These are phyloP conservation scores for Colletotrichum gigasporum DNA, from an alignment of 2,329 filamentous ascomycete species.

Conservation along the genomic window DNA sequence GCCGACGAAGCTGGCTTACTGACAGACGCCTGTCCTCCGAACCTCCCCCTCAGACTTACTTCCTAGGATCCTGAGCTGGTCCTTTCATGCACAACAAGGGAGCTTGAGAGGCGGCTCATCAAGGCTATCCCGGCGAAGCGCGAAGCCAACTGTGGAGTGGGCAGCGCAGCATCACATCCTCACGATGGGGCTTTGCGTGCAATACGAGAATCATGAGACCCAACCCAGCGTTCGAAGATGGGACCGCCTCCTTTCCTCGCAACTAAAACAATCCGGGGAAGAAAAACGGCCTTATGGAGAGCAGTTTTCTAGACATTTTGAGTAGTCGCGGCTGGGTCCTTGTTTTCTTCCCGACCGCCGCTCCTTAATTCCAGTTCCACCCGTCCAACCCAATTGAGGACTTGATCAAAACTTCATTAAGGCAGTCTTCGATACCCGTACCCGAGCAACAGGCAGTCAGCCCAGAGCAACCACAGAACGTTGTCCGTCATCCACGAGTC, in stretches of 20 bases:
- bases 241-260: background rate
- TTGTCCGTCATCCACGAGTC: too few species aligned
- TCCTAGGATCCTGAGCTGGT: background rate
- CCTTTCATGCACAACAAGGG: background rate
- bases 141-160: conserved; percentile 8
- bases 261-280: background rate
- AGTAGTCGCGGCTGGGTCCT: too few species aligned
- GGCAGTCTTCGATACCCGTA: background rate
- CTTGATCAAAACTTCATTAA: too few species aligned
- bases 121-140: background rate
- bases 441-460: background rate
- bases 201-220: background rate
- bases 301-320: too few species aligned
- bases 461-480: background rate
- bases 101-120: background rate
- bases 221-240: background rate
- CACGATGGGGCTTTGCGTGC: background rate
- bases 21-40: too few species aligned
- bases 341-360: background rate
- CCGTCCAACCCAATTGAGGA: background rate
- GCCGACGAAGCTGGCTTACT: too few species aligned
- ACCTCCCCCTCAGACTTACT: too few species aligned
- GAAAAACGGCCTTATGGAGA: too few species aligned
- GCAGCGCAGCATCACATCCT: background rate
- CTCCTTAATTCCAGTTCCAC: background rate